Percentiles rank a stretch among this genome's conserved stretches.
Conservation (phyloP, 2,329 filamentous ascomycete genomes). For the Thelonectria blattea region DNA sequence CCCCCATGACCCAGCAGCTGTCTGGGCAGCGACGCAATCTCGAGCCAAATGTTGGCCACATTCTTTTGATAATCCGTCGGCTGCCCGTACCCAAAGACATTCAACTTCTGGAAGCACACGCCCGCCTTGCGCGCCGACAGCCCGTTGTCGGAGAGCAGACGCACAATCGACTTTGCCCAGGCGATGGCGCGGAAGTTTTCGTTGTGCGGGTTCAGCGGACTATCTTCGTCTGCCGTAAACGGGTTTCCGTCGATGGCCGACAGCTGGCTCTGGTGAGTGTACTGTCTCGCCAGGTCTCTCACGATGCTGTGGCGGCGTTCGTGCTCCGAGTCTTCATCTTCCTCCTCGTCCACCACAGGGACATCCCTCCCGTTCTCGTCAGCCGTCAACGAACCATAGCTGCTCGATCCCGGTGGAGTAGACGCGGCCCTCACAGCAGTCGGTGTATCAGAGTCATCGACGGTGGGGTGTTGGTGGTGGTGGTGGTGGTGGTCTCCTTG, state of each 20-base stretch:
- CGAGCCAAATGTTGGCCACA: constrained; percentile 64
- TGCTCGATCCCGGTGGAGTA: constrained; percentile 4
- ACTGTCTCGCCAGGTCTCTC: constrained; percentile 57
- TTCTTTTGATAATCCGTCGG: constrained; percentile 73
- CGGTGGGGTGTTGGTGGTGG: neutral
- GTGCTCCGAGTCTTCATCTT: constrained; percentile 48
- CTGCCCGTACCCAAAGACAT: constrained; percentile 70
- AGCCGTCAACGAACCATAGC: neutral
- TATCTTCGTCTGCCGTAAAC: constrained; percentile 45
- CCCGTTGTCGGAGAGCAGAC: constrained; percentile 23
- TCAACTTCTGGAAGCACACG: constrained; percentile 67
- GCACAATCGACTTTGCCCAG: constrained; percentile 32
- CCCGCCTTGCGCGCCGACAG: constrained; percentile 49
- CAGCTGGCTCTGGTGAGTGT: constrained; percentile 57
- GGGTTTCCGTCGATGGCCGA: constrained; percentile 45
- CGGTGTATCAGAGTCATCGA: constrained; percentile 8
- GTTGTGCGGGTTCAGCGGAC: constrained; percentile 52
- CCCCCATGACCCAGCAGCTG: constrained; percentile 59
- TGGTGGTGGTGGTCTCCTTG: neutral
- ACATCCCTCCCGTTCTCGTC: constrained; percentile 12
- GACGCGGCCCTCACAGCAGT: constrained; percentile 11
- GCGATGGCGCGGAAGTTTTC: constrained; percentile 29
- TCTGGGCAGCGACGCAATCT: constrained; percentile 49
- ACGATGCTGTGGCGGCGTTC: constrained; percentile 45
- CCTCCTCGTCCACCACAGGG: constrained; percentile 34